Evolutionary conservation across 164 flowering plant genomes (phyloP).

Genomic region (Berberis thunbergii): DNA sequence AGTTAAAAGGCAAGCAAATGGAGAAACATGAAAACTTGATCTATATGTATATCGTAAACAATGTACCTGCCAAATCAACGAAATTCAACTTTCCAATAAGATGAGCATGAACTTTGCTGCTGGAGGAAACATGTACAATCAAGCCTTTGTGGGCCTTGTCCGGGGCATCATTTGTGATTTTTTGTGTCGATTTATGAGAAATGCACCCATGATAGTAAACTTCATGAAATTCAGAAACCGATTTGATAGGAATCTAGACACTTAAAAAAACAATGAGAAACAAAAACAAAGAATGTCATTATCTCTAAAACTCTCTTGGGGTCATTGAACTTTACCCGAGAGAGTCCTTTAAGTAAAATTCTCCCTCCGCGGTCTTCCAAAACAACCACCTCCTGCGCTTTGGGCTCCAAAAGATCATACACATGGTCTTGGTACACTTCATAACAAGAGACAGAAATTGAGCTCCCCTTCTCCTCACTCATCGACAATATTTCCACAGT

Average conservation of each 20-base stretch:
- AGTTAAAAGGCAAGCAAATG: too few relatives aligned
- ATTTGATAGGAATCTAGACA: neutral
- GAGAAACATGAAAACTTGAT: too few relatives aligned
- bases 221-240: neutral
- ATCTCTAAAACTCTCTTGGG: too few relatives aligned
- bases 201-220: neutral
- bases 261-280: neutral
- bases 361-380: neutral
- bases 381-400: neutral
- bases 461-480: neutral
- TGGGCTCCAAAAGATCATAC: constrained; percentile 1
- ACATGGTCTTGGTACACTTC: constrained; percentile 4
- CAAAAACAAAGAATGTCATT: too few relatives aligned
- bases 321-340: neutral
- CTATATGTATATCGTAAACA: neutral
- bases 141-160: constrained; percentile 3
- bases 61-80: constrained; percentile 6
- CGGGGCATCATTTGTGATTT: neutral
- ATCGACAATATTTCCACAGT: constrained; percentile 1
- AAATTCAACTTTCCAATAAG: constrained; percentile 2
- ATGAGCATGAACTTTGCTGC: neutral
- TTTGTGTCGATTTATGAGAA: neutral
- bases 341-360: constrained; percentile 6
- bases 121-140: neutral
- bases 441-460: neutral